Percentiles rank a stretch among this genome's conserved stretches.
phyloP scores from a whole-genome alignment of 2,329 filamentous ascomycete species.

The Penicillium sp. region DNA sequence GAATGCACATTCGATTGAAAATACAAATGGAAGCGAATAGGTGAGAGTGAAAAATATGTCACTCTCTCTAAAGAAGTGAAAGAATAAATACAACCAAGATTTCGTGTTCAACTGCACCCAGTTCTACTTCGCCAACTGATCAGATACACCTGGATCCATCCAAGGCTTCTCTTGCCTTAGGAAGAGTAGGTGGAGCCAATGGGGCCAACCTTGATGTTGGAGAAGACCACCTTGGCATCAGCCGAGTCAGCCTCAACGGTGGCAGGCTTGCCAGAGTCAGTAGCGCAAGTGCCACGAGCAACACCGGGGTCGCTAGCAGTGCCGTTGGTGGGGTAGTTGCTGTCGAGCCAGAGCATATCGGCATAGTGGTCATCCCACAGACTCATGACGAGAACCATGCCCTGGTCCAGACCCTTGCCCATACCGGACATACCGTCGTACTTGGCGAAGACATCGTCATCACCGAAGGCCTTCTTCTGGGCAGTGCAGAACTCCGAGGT shows the following conservation, averaged over 20 bases:
- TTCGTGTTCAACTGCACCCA: conserved; percentile 1
- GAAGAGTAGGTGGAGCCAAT: conserved; percentile 57
- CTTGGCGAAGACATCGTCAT: conserved; percentile 57
- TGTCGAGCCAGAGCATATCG: conserved; percentile 78
- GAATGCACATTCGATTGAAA: neutral
- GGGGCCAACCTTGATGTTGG: conserved; percentile 64
- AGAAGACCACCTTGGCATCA: conserved; percentile 59
- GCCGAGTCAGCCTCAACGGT: conserved; percentile 54
- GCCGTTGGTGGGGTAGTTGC: conserved; percentile 60
- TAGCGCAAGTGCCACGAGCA: conserved; percentile 60
- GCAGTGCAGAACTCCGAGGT: conserved; percentile 61
- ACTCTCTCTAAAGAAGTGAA: conserved; percentile 11
- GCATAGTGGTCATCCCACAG: conserved; percentile 68
- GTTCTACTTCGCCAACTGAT: neutral
- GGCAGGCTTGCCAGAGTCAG: conserved; percentile 56
- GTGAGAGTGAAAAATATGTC: neutral
- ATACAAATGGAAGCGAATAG: neutral
- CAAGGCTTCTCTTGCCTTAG: neutral
- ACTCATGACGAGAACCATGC: conserved; percentile 68
- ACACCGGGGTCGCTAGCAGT: conserved; percentile 52
- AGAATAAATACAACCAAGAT: conserved; percentile 8
- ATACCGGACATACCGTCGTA: conserved; percentile 63
- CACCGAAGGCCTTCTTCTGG: conserved; percentile 61
- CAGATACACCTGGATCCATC: neutral
- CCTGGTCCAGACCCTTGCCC: conserved; percentile 57